Base-by-base conservation (phyloP, 345 rosid genomes). In the Garcia nutans region DNA sequence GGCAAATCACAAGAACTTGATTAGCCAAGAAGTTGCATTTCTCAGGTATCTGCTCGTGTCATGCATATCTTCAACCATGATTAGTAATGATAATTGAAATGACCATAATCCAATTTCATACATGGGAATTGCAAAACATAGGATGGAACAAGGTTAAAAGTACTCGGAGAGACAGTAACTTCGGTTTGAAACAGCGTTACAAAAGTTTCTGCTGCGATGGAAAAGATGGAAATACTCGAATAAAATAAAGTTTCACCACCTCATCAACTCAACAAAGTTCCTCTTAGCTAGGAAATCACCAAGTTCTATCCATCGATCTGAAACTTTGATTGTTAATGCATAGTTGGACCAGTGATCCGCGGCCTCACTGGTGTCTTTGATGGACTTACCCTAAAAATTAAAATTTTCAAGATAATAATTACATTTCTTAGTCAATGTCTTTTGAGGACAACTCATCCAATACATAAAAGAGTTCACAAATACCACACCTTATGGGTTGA, bases 351-450 rank as follows among this genome's bases (percentile, higher is more conserved):
- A 79, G 88, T 74, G 74, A 89, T 83, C 70, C 89, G 89, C 2
- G 98, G 91, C 90, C 95, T 86, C 77, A 91, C 95, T 0, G 92
- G 97, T 66, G 97, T 93, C 85, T 91, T 91, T 52, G 95, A 91
- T 8, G 95, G 95, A 71, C 95, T 89, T 71, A 93, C 92, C 91
- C 95, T 93, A 74, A 59, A 58, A n/a, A 22, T 4, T 9, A 20
- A 23, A 71, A 66, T 10, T 19, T 22, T 41, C 13, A 31, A 60
- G 57, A 44, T 63, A 31, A 20, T 1, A 17, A 54, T 17, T 61
- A n/a, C 65, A 73, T 17, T 7, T 61, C 37, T 16, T 55, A 61
- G 52, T 72, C n/a, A 0, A n/a, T 47, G 58, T 26, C 20, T 23
- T 54, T 55, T 65, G 28, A 65, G 20, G 50, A 10, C 22, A 70